Evolutionary conservation across 352 stramenopile species (phyloP), one percentile per base, ranked within the genome.

Genomic region (Pythium phragmitis): DNA sequence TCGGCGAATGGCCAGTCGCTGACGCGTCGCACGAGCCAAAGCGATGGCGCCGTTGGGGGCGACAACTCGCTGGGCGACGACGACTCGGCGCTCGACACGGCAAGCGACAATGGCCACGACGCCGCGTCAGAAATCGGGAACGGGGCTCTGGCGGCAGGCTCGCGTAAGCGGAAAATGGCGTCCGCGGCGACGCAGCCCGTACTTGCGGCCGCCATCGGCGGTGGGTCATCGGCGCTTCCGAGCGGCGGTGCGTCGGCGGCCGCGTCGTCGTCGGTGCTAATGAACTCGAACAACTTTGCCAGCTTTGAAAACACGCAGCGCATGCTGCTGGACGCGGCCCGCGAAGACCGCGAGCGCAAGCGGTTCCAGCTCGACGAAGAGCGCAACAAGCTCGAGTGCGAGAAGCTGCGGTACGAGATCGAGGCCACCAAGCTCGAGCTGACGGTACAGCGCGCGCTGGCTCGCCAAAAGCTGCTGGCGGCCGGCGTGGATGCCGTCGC

Each of bases 291-390:
- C 30, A 69, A 74, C 11, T 63, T 82, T 42, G 60, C 65, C 19
- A 67, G 41, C 45, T 72, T 74, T 39, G 82, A 87, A 58, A 76
- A 77, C 51, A 82, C 77, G 39, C 79, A 83, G 57, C 73, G 79
- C 1, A 63, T 81, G 57, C 53, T 85, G 52, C 49, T 78, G 2
- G 78, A 89, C 54, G 78, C 75, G 1, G 74, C 77, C 33, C 78
- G 77, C 26, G 82, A 89, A 71, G 82, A 91, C 52, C 82, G 80
- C 30, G 73, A 80, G 41, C 77, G 69, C 33, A 89, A 87, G 55
- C 70, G 77, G 13, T 84, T 88, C 46, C 70, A 71, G 17, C 70
- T 88, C 61, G 80, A 89, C 46, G 76, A 92, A 50, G 74, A 89
- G 50, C 76, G 75, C 57, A 67, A 73, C 59, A 67, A 71, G 23